These are phyloP conservation scores for Huntiella decipiens DNA, from an alignment of 2,329 filamentous ascomycete genomes.

Conservation along the genomic window DNA sequence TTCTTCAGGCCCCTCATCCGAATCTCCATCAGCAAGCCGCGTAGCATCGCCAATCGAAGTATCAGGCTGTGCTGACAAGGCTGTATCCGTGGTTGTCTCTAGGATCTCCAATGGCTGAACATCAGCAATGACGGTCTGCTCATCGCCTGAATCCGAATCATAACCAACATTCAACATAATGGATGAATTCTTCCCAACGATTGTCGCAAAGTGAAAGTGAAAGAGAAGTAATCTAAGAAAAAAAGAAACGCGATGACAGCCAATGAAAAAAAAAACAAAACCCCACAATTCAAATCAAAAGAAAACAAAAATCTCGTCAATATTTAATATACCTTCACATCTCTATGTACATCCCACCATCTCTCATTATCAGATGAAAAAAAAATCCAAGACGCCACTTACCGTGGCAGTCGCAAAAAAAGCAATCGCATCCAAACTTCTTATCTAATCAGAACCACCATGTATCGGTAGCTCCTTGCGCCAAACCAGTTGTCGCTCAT, in stretches of 20 bases:
- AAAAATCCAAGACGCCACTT: not conserved
- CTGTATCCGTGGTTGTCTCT: not conserved
- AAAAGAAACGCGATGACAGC: not conserved
- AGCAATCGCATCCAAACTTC: not conserved
- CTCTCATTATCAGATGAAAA: not conserved
- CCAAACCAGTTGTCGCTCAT: too few relatives aligned
- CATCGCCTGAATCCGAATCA: conserved; percentile 4
- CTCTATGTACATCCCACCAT: not conserved
- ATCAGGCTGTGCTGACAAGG: too few relatives aligned
- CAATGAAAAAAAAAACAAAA: not conserved
- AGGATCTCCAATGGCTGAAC: not conserved
- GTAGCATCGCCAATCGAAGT: too few relatives aligned
- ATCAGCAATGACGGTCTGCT: not conserved
- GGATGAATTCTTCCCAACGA: not conserved
- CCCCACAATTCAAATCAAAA: not conserved
- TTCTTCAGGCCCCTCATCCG: conserved; percentile 4
- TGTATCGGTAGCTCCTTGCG: not conserved
- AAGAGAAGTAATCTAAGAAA: not conserved
- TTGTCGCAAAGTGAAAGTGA: not conserved
- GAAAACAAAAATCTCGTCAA: not conserved
- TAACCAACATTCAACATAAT: conserved; percentile 6
- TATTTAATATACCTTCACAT: not conserved
- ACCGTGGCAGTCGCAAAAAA: not conserved
- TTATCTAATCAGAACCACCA: conserved; percentile 1
- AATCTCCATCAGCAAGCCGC: too few relatives aligned